Conservation (phyloP, 2,329 filamentous ascomycete genomes). For the Fusarium multiceps region DNA sequence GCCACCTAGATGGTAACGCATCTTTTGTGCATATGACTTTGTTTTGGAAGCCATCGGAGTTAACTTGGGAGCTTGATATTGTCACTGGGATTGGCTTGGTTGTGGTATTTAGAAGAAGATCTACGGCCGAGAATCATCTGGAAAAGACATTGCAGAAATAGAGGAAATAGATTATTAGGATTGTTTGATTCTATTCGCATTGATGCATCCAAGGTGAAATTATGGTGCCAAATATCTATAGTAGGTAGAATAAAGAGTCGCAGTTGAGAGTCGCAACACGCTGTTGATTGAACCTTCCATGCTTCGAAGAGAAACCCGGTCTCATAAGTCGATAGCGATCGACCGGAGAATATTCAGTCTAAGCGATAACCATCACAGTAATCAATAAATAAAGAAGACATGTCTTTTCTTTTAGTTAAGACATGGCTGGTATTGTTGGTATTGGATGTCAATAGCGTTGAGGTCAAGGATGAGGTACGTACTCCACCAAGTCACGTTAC, state of each 20-base stretch:
- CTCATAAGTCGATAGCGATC: not conserved
- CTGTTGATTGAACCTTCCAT: not conserved
- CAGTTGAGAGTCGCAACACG: not conserved
- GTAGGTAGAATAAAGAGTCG: not conserved
- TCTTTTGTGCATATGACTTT: conserved; percentile 13
- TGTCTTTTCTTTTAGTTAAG: not conserved
- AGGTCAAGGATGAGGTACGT: conserved; percentile 25
- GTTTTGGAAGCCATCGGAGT: conserved; percentile 25
- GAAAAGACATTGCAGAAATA: conserved; percentile 3
- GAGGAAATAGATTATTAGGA: not conserved
- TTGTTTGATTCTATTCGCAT: not conserved
- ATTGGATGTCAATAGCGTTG: not conserved
- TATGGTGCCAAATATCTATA: too few species aligned
- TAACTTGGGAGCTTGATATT: conserved; percentile 15
- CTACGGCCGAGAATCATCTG: not conserved
- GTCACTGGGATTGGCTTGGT: conserved; percentile 14
- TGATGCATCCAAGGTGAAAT: not conserved
- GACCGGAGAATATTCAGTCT: not conserved
- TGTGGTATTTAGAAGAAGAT: not conserved
- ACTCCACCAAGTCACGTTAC: conserved; percentile 42
- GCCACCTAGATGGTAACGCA: conserved; percentile 33
- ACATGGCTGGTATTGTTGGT: not conserved
- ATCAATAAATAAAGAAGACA: not conserved
- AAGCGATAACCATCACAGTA: not conserved
- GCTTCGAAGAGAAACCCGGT: not conserved